These are phyloP conservation scores for Fraxinus baroniana DNA, from an alignment of 305 asterid species.

Conservation along the genomic window DNA sequence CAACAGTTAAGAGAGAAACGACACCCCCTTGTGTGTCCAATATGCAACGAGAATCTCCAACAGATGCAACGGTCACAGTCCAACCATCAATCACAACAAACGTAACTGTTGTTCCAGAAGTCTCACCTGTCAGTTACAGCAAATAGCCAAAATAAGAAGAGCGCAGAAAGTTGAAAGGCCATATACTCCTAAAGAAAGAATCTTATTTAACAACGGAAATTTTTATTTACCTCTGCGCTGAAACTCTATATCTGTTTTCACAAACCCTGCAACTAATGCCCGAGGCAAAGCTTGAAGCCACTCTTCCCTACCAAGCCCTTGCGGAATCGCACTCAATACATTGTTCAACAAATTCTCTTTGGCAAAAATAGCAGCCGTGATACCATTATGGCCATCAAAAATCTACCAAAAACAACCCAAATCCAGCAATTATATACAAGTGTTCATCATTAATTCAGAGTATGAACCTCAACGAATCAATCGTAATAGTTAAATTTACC, in stretches of 20 bases:
- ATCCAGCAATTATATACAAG: slow-evolving; percentile 10
- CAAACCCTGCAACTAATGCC: slow-evolving; percentile 93
- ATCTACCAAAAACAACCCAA: slow-evolving; percentile 45
- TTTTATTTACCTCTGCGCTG: slow-evolving; percentile 70
- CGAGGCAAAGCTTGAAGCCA: slow-evolving; percentile 95
- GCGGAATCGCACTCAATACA: slow-evolving; percentile 80
- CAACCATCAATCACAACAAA: slow-evolving; percentile 87
- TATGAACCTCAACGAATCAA: slow-evolving; percentile 11
- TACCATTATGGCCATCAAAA: slow-evolving; percentile 98
- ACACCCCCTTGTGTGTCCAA: slow-evolving; percentile 88
- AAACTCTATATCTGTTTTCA: slow-evolving; percentile 90
- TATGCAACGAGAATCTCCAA: slow-evolving; percentile 94
- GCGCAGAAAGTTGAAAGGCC: not conserved
- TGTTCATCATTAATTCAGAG: not conserved
- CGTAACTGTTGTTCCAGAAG: slow-evolving; percentile 93
- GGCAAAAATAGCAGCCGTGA: slow-evolving; percentile 91
- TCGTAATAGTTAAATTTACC: slow-evolving; percentile 38
- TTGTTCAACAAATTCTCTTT: slow-evolving; percentile 82
- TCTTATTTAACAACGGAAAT: not conserved
- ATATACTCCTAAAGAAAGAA: not conserved
- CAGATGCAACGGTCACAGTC: slow-evolving; percentile 97
- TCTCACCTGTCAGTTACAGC: slow-evolving; percentile 59
- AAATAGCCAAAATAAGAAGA: slow-evolving; percentile 28
- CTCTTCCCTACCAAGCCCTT: slow-evolving; percentile 68
- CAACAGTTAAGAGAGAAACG: slow-evolving; percentile 85